Evolutionary conservation across 768 basidiomycete species (phyloP).

Genomic region (Filobasidium floriforme): DNA sequence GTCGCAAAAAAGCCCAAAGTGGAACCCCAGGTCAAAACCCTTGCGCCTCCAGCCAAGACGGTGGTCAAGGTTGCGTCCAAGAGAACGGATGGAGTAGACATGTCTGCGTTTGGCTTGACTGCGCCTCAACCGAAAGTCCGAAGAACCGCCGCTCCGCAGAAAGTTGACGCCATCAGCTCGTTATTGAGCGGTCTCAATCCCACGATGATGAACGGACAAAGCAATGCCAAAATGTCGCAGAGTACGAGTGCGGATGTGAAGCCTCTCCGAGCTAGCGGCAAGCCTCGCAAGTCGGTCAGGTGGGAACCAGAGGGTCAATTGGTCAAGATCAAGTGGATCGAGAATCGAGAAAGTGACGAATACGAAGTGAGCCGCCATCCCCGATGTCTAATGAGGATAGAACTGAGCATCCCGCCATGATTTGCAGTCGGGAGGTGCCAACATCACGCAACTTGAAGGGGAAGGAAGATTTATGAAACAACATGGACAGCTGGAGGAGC

Average conservation of each 20-base stretch:
- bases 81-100: not conserved
- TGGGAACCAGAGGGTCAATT: not conserved
- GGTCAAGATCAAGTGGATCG: not conserved
- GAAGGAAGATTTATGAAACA: conserved; percentile 4
- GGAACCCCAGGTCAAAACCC: not conserved
- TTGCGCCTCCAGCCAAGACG: not conserved
- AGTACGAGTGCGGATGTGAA: not conserved
- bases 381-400: no score
- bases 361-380: not conserved
- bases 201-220: not conserved
- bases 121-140: not conserved
- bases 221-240: not conserved
- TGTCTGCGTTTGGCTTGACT: conserved; percentile 4
- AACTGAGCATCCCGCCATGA: not conserved
- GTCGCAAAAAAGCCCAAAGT: not conserved
- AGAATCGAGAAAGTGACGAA: not conserved
- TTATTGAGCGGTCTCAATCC: conserved; percentile 8
- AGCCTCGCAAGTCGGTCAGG: not conserved
- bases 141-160: not conserved
- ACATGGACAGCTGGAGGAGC: not conserved
- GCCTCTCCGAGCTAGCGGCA: not conserved
- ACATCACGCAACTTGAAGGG: not conserved
- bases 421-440: not conserved
- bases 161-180: not conserved
- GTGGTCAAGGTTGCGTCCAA: not conserved